These are phyloP conservation scores for Fusarium sp. DNA, from an alignment of 2,329 filamentous ascomycete genomes.

Conservation along the genomic window DNA sequence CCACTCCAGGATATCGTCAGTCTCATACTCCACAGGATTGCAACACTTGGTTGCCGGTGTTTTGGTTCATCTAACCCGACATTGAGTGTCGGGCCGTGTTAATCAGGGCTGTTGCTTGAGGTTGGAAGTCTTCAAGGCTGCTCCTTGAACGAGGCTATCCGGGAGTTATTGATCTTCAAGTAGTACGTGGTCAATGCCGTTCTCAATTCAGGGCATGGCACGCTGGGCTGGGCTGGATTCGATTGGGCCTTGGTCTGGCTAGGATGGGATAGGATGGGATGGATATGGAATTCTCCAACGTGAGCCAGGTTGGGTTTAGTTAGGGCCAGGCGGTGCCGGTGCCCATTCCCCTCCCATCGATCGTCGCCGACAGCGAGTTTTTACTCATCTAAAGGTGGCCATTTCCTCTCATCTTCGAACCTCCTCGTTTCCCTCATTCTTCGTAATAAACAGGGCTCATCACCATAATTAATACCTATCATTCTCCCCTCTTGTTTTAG, in stretches of 20 bases:
- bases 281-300: conserved; percentile 22
- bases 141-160: conserved; percentile 10
- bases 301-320: conserved; percentile 35
- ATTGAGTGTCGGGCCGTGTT: conserved; percentile 5
- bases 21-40: conserved; percentile 31
- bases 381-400: conserved; percentile 18
- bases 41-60: conserved; percentile 20
- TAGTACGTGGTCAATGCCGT: conserved; percentile 3
- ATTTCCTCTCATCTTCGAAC: conserved; percentile 13
- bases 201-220: conserved; percentile 8
- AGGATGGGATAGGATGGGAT: background rate
- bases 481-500: conserved; percentile 3
- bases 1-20: conserved; percentile 16
- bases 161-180: conserved; percentile 21
- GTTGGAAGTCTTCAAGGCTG: conserved; percentile 4
- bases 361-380: conserved; percentile 22
- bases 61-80: conserved; percentile 16
- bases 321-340: conserved; percentile 31
- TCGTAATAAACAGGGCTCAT: background rate
- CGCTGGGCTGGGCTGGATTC: conserved; percentile 7
- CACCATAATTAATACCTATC: conserved; percentile 8
- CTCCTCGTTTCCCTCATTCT: conserved; percentile 1
- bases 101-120: conserved; percentile 15
- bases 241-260: conserved; percentile 17
- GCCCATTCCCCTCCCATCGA: conserved; percentile 35